phyloP scores from a whole-genome alignment of 225 moss, liverwort and hornwort genomes.

The Neckera pumila region DNA sequence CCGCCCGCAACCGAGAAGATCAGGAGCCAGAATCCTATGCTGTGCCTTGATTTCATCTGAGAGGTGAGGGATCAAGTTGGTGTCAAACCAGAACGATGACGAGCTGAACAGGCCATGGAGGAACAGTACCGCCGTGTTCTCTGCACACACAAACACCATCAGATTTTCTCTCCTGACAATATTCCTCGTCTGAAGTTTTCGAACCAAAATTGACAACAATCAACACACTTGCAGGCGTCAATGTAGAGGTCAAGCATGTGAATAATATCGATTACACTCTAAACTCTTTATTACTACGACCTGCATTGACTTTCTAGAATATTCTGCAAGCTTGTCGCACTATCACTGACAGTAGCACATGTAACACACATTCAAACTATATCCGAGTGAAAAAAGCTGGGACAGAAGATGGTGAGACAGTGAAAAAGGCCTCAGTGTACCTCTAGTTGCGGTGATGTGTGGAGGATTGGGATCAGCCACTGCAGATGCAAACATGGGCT shows the following conservation, averaged over 20 bases:
- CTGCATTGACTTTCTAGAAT: not conserved
- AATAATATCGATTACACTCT: not conserved
- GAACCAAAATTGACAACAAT: not conserved
- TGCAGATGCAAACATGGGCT: slow-evolving; percentile 13
- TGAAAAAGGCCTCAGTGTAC: not conserved
- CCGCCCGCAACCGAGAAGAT: slow-evolving; percentile 53
- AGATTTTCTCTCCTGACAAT: not conserved
- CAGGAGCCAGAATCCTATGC: slow-evolving; percentile 51
- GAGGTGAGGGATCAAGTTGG: slow-evolving; percentile 32
- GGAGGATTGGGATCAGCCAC: not conserved
- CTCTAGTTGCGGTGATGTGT: slow-evolving; percentile 5
- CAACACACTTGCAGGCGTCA: not conserved
- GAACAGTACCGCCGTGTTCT: slow-evolving; percentile 44
- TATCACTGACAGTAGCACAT: not conserved
- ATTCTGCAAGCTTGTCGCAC: not conserved
- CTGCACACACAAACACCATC: not conserved
- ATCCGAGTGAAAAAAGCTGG: not conserved
- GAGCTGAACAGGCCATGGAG: slow-evolving; percentile 68
- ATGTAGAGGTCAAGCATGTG: not conserved
- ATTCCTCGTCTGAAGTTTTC: not conserved
- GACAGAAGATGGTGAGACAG: not conserved
- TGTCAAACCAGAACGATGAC: slow-evolving; percentile 67
- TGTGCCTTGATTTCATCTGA: slow-evolving; percentile 19
- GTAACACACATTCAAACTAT: not conserved
- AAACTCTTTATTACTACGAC: not conserved